Conservation (phyloP, 2,329 filamentous ascomycete species). For the Cladosporium sp. region DNA sequence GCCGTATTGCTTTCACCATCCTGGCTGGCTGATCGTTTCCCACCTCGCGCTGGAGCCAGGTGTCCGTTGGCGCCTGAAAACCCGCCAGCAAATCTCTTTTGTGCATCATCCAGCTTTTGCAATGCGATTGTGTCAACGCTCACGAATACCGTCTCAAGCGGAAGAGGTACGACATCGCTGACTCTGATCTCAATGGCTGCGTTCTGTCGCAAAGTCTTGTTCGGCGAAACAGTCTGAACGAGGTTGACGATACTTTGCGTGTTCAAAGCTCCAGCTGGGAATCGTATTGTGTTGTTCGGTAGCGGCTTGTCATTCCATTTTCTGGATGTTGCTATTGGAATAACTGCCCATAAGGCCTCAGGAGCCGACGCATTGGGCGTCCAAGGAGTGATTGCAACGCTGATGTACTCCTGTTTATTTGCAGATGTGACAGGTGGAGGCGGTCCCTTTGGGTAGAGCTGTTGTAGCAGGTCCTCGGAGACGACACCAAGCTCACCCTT, state of each 20-base stretch:
- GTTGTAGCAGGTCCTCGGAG: slow-evolving; percentile 78
- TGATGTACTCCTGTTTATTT: slow-evolving; percentile 42
- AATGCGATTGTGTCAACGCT: slow-evolving; percentile 77
- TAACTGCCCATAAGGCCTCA: slow-evolving; percentile 74
- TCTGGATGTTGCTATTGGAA: slow-evolving; percentile 58
- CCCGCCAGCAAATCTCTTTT: slow-evolving; percentile 73
- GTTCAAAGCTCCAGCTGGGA: slow-evolving; percentile 66
- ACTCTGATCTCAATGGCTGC: slow-evolving; percentile 79
- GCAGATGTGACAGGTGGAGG: not conserved
- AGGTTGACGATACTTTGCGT: slow-evolving; percentile 75
- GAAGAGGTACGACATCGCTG: slow-evolving; percentile 73
- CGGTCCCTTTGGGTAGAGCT: slow-evolving; percentile 61
- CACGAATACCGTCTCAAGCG: slow-evolving; percentile 81
- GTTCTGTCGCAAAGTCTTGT: slow-evolving; percentile 68
- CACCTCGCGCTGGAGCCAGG: slow-evolving; percentile 17
- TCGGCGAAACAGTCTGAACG: slow-evolving; percentile 67
- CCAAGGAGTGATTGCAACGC: slow-evolving; percentile 74
- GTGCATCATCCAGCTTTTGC: slow-evolving; percentile 73
- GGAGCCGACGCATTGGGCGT: slow-evolving; percentile 53
- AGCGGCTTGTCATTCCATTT: slow-evolving; percentile 55
- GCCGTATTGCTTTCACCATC: slow-evolving; percentile 13
- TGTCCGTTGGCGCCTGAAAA: slow-evolving; percentile 37
- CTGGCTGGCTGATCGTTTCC: slow-evolving; percentile 20
- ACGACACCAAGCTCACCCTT: slow-evolving; percentile 81
- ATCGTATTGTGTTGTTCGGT: slow-evolving; percentile 73